Conservation (phyloP, 768 basidiomycete genomes). For the Russula compacta region DNA sequence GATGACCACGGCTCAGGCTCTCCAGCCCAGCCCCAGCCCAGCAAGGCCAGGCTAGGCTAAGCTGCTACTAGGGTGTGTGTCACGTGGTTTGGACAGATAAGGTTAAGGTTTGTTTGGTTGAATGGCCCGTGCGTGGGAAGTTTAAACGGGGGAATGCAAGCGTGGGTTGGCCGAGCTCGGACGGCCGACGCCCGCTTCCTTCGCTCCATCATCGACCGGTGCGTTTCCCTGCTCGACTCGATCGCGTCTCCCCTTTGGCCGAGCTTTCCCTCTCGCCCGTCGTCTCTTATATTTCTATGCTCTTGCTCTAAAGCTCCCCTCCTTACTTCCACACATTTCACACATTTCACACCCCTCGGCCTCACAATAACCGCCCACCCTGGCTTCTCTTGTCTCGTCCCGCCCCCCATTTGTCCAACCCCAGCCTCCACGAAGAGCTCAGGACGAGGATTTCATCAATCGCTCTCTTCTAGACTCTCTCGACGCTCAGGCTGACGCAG, state of each 20-base stretch:
- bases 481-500: constrained; percentile 76
- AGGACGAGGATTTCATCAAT: constrained; percentile 80
- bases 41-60: too few relatives aligned
- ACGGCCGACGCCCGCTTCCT: constrained; percentile 23
- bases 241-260: constrained; percentile 30
- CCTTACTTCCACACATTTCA: neutral
- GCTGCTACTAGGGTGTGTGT: neutral
- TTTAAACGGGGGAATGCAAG: constrained; percentile 16
- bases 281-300: constrained; percentile 24
- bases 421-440: constrained; percentile 22
- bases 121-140: constrained; percentile 21
- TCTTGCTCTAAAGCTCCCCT: constrained; percentile 15
- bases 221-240: constrained; percentile 20
- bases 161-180: constrained; percentile 22
- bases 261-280: constrained; percentile 27
- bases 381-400: constrained; percentile 29
- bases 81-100: constrained; percentile 15
- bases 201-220: constrained; percentile 23
- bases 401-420: constrained; percentile 26
- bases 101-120: constrained; percentile 22
- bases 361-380: constrained; percentile 24
- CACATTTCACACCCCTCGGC: constrained; percentile 16
- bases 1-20: neutral
- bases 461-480: constrained; percentile 75
- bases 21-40: too few relatives aligned